Conservation (phyloP, 176 grass and related monocot genomes). For the Oryza officinalis region DNA sequence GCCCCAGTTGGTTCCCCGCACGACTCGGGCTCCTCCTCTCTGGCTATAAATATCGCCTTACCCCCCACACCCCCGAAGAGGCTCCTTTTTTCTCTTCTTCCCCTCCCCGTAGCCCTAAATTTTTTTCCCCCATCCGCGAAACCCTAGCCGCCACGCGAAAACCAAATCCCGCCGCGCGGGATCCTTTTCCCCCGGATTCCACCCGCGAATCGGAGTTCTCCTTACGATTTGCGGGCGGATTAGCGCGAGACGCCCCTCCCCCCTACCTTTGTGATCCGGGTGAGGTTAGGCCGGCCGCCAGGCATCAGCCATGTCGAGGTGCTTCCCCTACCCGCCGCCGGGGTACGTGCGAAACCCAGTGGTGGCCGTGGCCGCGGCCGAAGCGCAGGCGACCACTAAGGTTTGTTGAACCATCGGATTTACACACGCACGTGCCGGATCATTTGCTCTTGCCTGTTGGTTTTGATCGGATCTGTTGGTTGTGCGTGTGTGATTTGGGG, state of each 20-base stretch:
- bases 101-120: background rate
- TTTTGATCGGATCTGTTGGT: slow-evolving; percentile 49
- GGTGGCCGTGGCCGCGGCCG: slow-evolving; percentile 53
- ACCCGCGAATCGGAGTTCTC: slow-evolving; percentile 21
- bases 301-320: slow-evolving; percentile 56
- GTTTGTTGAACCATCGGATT: slow-evolving; percentile 70
- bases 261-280: background rate
- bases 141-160: slow-evolving; percentile 66
- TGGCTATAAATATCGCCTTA: slow-evolving; percentile 35
- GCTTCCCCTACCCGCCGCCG: slow-evolving; percentile 59
- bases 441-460: slow-evolving; percentile 45
- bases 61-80: background rate
- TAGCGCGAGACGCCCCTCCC: background rate
- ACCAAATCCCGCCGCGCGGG: slow-evolving; percentile 40
- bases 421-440: slow-evolving; percentile 63
- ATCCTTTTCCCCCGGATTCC: background rate
- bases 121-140: background rate
- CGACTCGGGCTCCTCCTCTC: slow-evolving; percentile 31
- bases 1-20: slow-evolving; percentile 31
- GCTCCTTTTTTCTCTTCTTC: background rate
- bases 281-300: slow-evolving; percentile 27
- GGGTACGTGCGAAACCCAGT: slow-evolving; percentile 57
- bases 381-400: slow-evolving; percentile 53
- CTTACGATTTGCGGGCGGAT: slow-evolving; percentile 31
- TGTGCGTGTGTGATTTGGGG: slow-evolving; percentile 51